Percentiles rank a stretch among this genome's conserved stretches.
These are phyloP conservation scores for Exophiala oligosperma DNA, from an alignment of 2,329 filamentous ascomycete genomes.

Conservation along the genomic window DNA sequence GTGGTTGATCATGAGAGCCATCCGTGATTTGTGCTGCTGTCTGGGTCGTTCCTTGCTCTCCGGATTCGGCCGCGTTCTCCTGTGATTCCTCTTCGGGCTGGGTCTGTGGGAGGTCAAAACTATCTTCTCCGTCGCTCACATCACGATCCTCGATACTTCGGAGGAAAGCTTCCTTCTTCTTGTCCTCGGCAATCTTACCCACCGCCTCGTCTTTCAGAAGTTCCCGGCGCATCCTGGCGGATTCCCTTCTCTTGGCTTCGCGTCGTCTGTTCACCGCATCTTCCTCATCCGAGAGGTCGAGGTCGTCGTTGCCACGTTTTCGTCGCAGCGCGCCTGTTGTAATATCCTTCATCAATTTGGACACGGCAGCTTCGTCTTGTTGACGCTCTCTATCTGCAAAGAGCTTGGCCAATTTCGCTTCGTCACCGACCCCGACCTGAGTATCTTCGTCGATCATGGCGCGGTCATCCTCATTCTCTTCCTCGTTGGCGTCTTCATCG, in stretches of 20 bases:
- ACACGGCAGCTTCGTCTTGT: constrained; percentile 81
- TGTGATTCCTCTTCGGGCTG: constrained; percentile 30
- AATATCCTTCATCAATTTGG: constrained; percentile 90
- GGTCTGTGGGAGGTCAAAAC: constrained; percentile 54
- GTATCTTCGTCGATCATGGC: constrained; percentile 86
- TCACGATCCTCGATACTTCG: constrained; percentile 83
- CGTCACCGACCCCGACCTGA: constrained; percentile 72
- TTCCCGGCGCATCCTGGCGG: constrained; percentile 87
- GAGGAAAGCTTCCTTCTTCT: constrained; percentile 86
- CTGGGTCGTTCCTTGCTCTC: no score
- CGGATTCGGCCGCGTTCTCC: background rate
- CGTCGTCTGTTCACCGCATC: constrained; percentile 77
- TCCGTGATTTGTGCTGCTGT: no score
- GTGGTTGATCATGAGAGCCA: constrained; percentile 33
- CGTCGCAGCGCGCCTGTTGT: constrained; percentile 84
- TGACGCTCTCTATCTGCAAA: constrained; percentile 80
- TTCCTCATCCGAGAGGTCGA: constrained; percentile 86
- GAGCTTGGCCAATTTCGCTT: constrained; percentile 78
- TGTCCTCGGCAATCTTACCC: constrained; percentile 84
- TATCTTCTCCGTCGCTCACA: constrained; percentile 62
- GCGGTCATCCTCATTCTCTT: constrained; percentile 71
- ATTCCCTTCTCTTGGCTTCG: constrained; percentile 81
- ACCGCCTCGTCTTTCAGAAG: constrained; percentile 86
- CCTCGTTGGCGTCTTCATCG: constrained; percentile 75
- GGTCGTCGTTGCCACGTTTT: constrained; percentile 73